Evolutionary conservation across 306 rosid species (phyloP).

Genomic region (Cucumis hystrix): DNA sequence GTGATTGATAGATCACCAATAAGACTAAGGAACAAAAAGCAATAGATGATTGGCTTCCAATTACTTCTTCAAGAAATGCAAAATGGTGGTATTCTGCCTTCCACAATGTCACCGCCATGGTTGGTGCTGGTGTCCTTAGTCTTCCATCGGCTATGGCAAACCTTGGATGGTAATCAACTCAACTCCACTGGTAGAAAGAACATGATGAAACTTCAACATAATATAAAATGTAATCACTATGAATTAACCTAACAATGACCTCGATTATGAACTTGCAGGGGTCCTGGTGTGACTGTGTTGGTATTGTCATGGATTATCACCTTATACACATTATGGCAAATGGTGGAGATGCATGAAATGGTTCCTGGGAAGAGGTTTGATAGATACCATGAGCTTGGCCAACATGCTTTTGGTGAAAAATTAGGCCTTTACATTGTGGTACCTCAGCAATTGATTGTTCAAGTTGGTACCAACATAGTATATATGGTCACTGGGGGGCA

Average conservation of each 20-base stretch:
- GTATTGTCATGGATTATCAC: conserved; percentile 46
- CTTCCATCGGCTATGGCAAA: conserved; percentile 47
- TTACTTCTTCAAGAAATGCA: conserved; percentile 43
- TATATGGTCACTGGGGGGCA: conserved; percentile 53
- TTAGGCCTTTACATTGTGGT: conserved; percentile 51
- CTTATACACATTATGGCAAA: conserved; percentile 51
- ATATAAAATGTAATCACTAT: neutral
- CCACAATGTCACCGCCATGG: conserved; percentile 66
- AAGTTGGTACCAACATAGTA: conserved; percentile 31
- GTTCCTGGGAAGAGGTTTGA: conserved; percentile 47
- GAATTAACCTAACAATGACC: neutral
- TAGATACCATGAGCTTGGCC: conserved; percentile 50
- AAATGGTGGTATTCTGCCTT: conserved; percentile 66
- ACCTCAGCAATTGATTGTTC: conserved; percentile 43
- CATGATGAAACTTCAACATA: neutral
- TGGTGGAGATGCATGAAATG: conserved; percentile 61
- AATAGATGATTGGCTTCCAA: conserved; percentile 52
- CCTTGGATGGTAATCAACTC: conserved; percentile 35
- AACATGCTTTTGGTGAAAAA: conserved; percentile 43
- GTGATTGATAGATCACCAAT: neutral
- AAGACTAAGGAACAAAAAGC: conserved; percentile 20
- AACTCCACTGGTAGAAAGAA: neutral
- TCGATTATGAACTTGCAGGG: conserved; percentile 30
- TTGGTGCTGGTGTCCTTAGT: conserved; percentile 57
- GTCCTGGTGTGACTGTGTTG: conserved; percentile 57